Conservation (phyloP, 441 rosid species). For the Aleurites moluccanus region DNA sequence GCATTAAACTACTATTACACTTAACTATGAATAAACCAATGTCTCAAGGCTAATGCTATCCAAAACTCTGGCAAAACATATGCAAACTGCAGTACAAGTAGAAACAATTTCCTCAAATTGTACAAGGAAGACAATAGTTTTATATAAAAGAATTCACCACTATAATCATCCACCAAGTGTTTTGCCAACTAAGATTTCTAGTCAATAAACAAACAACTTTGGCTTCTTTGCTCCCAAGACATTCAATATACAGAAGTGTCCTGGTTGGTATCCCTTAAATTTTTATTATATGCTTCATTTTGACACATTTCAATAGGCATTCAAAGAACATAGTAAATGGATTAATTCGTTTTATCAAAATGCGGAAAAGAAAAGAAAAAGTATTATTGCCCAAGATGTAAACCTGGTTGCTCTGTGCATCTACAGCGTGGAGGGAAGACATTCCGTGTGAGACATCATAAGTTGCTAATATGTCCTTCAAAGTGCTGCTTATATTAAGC, state of each 20-base stretch:
- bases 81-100: not conserved
- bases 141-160: not conserved
- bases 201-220: not conserved
- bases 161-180: not conserved
- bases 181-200: not conserved
- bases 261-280: not conserved
- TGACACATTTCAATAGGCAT: not conserved
- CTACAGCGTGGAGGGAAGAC: slow-evolving; percentile 55
- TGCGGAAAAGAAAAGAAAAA: not conserved
- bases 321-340: not conserved
- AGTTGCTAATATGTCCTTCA: slow-evolving; percentile 78
- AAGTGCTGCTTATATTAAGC: slow-evolving; percentile 67
- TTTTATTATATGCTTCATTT: not conserved
- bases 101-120: not conserved
- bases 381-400: slow-evolving; percentile 17
- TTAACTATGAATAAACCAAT: not conserved
- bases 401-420: slow-evolving; percentile 83
- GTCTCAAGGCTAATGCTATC: slow-evolving; percentile 4
- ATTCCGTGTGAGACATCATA: slow-evolving; percentile 72
- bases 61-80: not conserved
- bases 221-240: not conserved
- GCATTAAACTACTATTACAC: not conserved
- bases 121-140: too few relatives aligned
- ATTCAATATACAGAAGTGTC: not conserved
- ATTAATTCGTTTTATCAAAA: not conserved